Base-by-base conservation (phyloP, 164 flowering plant genomes). In the Buxus sempervirens region DNA sequence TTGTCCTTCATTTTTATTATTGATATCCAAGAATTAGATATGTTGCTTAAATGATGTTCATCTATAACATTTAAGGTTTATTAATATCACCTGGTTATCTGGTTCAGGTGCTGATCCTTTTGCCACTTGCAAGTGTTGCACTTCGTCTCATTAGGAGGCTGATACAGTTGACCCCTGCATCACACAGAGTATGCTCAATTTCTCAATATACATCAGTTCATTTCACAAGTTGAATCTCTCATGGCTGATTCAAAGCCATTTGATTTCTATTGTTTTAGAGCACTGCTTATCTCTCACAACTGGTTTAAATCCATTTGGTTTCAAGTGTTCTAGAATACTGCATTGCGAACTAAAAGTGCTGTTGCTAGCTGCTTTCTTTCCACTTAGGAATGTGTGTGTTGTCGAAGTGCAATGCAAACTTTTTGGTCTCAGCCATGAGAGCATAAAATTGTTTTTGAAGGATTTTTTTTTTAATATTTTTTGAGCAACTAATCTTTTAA, bases 101-200 rank as follows among this genome's bases (percentile, higher is more conserved):
- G 22, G 13, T 67, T 14, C 85, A 94, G 98, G 90, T 94, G 67
- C 64, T 95, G 79, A 85, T 95, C 63, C 68, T 92, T 48, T 81
- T 92, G 81, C 97, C 99, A 45, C 70, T 90, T 42, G 85, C 86
- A 67, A 88, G 93, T 74, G 78, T 90, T 77, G 93, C 94, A 41
- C 73, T 79, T 60, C 91, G 97, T 63, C 75, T 89, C 61, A 77
- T 92, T 53, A 87, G 78, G 88, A 86, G 96, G 84, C 75, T 95
- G 59, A 87, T 92, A 72, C 88, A 90, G 42, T 73, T 95, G 67
- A 89, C 95, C 13, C 97, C 98, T 24, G 14, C 81, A 59, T 66
- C 83, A 66, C 70, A 81, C 72, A 89, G 87, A 91, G 98, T 95
- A 87, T 64, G 70, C 14, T 42, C 36, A 16, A 12, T 65, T 58